A percentile compares a stretch with the other conserved stretches of the same genome.
These are phyloP conservation scores for Naganishia onofrii DNA, from an alignment of 768 basidiomycete species.

Conservation along the genomic window DNA sequence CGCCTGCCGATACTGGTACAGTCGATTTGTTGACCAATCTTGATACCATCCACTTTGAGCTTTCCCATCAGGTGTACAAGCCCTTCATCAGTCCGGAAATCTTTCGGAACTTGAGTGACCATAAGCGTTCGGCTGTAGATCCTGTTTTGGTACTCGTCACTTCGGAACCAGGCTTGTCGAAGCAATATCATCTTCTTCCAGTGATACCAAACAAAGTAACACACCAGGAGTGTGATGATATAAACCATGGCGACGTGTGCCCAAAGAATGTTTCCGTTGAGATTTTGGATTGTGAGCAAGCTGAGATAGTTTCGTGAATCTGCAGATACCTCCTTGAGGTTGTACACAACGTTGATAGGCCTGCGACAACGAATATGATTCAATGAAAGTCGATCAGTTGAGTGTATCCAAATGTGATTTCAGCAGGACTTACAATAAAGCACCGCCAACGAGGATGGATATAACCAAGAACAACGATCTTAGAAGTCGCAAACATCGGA, in stretches of 20 bases:
- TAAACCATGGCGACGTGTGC: slow-evolving; percentile 82
- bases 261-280: slow-evolving; percentile 69
- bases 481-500: slow-evolving; percentile 84
- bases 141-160: slow-evolving; percentile 66
- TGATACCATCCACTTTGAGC: slow-evolving; percentile 53
- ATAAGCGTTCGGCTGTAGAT: slow-evolving; percentile 93
- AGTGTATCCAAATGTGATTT: not conserved
- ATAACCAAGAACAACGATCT: slow-evolving; percentile 55
- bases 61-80: slow-evolving; percentile 56
- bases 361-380: slow-evolving; percentile 49
- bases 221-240: slow-evolving; percentile 60
- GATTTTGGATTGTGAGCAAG: slow-evolving; percentile 76
- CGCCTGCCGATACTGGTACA: slow-evolving; percentile 58
- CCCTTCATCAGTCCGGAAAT: slow-evolving; percentile 79
- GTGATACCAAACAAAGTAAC: slow-evolving; percentile 44
- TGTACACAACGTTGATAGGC: slow-evolving; percentile 82
- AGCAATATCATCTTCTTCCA: slow-evolving; percentile 66
- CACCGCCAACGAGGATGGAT: slow-evolving; percentile 35
- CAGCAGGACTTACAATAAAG: slow-evolving; percentile 25
- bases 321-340: slow-evolving; percentile 63
- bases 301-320: slow-evolving; percentile 54
- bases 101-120: slow-evolving; percentile 72
- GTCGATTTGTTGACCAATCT: slow-evolving; percentile 50
- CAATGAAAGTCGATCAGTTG: not conserved
- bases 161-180: slow-evolving; percentile 75